Evolutionary conservation across 2,329 filamentous ascomycete species (phyloP), one percentile per base, ranked within the genome.

Genomic region (Penicillium hordei): DNA sequence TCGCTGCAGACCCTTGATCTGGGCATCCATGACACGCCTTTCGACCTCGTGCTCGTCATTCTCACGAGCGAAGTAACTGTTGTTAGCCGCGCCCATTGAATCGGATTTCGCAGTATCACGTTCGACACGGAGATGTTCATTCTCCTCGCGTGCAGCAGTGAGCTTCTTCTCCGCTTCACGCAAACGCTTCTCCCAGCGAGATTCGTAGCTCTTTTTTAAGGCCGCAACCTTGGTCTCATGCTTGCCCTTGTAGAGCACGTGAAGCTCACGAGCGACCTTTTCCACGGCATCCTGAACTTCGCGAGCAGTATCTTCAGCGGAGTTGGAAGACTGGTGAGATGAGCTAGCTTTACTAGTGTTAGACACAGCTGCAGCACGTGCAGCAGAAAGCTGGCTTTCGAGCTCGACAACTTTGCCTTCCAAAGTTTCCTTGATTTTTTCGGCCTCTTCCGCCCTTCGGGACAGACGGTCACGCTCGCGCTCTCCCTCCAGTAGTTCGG

Each of bases 191-290:
- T 96, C 91, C 85, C 91, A 94, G 54, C 93, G 87, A 46, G 85
- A 84, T 74, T 97, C 91, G 77, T 97, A 88, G 69, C 83, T 85
- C 67, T 87, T 86, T 72, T 88, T 97, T 63, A 99, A 82, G 4
- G 93, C 93, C 1, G 90, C 85, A 44, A 97, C 93, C 79, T 99
- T 99, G 61, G 88, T 91, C 79, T 97, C 93, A 73, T 99, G 94
- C 78, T 99, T 99, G 71, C 89, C 87, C 79, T 97, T 97, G 83
- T 99, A 99, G 12, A 96, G 83, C 0, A 88, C 83, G 72, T 99
- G 94, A 40, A 99, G 83, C 71, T 99, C 94, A 31, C 91, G 85
- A n/a, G 93, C 93, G 40, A 97, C 92, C 64, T 93, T 91, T 75
- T 96, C 91, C 23, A 93, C 89, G 1, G 89, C 89, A 44, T 90